Percentiles rank a stretch among this genome's conserved stretches.
Evolutionary conservation across 805 yeast species (phyloP).

Genomic region (Jamesozyma lodderae): DNA sequence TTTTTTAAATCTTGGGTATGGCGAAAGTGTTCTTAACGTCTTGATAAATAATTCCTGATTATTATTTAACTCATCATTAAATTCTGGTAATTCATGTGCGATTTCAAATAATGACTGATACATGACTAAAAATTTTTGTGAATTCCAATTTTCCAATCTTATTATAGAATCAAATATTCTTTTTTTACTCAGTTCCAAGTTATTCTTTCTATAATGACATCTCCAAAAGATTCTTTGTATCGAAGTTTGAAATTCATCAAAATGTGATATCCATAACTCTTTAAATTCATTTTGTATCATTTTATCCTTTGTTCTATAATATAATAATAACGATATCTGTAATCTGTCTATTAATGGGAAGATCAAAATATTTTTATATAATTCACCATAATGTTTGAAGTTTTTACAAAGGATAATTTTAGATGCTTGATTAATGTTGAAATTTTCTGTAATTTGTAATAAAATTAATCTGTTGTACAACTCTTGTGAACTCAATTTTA

Average conservation of each 20-base stretch:
- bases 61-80: not conserved
- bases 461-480: conserved; percentile 15
- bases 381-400: conserved; percentile 14
- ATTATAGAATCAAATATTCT: not conserved
- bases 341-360: conserved; percentile 12
- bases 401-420: conserved; percentile 14
- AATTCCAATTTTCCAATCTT: conserved; percentile 6
- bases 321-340: conserved; percentile 17
- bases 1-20: conserved; percentile 3
- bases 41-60: conserved; percentile 19
- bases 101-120: conserved; percentile 24
- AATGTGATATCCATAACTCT: conserved; percentile 13
- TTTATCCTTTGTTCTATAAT: conserved; percentile 15
- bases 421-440: conserved; percentile 11
- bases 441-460: conserved; percentile 14
- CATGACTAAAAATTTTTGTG: conserved; percentile 14
- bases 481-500: conserved; percentile 7
- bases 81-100: conserved; percentile 14
- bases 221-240: conserved; percentile 24
- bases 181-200: not conserved
- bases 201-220: conserved; percentile 8
- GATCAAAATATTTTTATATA: conserved; percentile 13
- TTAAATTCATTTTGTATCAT: conserved; percentile 9
- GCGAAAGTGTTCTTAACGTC: conserved; percentile 14
- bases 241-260: conserved; percentile 10